Percentiles rank a stretch among this genome's conserved stretches.
Evolutionary conservation across 2,329 filamentous ascomycete genomes (phyloP).

Genomic region (Corynespora cassiicola): DNA sequence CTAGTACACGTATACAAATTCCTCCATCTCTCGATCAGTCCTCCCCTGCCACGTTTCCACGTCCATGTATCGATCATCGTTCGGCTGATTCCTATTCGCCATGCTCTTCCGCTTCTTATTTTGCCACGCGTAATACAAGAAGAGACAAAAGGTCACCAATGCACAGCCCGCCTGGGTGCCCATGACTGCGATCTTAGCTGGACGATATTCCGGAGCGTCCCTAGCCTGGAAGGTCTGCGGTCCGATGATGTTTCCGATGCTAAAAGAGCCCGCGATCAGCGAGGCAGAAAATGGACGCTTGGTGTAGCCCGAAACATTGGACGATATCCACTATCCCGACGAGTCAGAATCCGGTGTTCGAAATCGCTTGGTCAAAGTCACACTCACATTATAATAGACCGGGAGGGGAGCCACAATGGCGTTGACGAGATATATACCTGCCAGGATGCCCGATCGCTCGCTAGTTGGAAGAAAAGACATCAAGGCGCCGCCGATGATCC

Average conservation of each 20-base stretch:
- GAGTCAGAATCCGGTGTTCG: not conserved
- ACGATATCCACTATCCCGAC: slow-evolving; percentile 21
- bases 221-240: slow-evolving; percentile 26
- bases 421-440: slow-evolving; percentile 27
- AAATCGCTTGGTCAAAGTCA: not conserved
- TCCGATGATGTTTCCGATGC: slow-evolving; percentile 43
- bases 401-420: slow-evolving; percentile 22
- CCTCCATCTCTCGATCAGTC: too few species aligned
- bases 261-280: slow-evolving; percentile 42
- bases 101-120: too few species aligned
- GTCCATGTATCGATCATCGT: too few species aligned
- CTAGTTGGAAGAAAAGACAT: slow-evolving; percentile 24
- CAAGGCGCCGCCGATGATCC: slow-evolving; percentile 14
- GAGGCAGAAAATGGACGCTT: slow-evolving; percentile 43
- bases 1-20: too few species aligned
- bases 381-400: slow-evolving; percentile 15
- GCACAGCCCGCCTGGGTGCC: slow-evolving; percentile 35
- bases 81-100: too few species aligned
- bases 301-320: slow-evolving; percentile 37
- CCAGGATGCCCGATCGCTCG: slow-evolving; percentile 19
- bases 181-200: slow-evolving; percentile 52
- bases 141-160: slow-evolving; percentile 15
- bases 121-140: slow-evolving; percentile 20
- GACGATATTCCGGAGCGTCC: slow-evolving; percentile 30
- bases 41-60: too few species aligned